Evolutionary conservation across 1,139 yeast species (phyloP).

Genomic region (Taphrina flavorubra): DNA sequence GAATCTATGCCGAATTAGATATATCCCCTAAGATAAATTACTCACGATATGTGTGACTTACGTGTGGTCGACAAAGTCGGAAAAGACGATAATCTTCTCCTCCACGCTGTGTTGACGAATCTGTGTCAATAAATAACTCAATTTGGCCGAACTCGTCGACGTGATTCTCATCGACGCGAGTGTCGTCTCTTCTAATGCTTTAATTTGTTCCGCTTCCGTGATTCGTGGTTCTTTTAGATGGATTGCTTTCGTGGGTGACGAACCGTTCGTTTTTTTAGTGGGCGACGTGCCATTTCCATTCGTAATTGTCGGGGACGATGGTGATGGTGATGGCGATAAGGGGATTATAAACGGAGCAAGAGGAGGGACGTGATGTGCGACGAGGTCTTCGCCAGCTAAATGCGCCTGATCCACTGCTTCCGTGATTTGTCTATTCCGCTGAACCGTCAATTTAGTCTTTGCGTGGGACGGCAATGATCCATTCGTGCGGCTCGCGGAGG

Average conservation of each 20-base stretch:
- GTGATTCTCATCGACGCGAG: constrained; percentile 13
- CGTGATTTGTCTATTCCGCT: constrained; percentile 17
- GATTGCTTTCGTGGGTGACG: neutral
- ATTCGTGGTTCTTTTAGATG: neutral
- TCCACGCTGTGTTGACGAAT: constrained; percentile 59
- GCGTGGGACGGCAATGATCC: neutral
- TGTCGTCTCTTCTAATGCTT: neutral
- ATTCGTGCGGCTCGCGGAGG: neutral
- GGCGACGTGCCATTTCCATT: constrained; percentile 5
- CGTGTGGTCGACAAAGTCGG: constrained; percentile 74
- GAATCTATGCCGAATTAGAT: constrained; percentile 49
- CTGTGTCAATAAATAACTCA: constrained; percentile 64
- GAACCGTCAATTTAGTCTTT: constrained; percentile 2
- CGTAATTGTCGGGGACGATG: neutral
- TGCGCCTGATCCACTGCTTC: constrained; percentile 17
- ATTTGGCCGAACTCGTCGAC: constrained; percentile 65
- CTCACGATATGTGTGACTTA: neutral
- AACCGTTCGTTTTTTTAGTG: neutral
- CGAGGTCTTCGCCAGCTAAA: constrained; percentile 23
- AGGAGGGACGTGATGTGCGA: neutral
- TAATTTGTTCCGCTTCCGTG: constrained; percentile 3
- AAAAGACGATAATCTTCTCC: constrained; percentile 66
- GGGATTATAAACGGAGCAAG: too few species aligned
- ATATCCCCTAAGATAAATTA: too few species aligned
- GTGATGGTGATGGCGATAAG: neutral